A percentile compares a stretch with the other conserved stretches of the same genome.
These are phyloP conservation scores for Colletotrichum shisoi DNA, from an alignment of 2,329 filamentous ascomycete genomes.

Conservation along the genomic window DNA sequence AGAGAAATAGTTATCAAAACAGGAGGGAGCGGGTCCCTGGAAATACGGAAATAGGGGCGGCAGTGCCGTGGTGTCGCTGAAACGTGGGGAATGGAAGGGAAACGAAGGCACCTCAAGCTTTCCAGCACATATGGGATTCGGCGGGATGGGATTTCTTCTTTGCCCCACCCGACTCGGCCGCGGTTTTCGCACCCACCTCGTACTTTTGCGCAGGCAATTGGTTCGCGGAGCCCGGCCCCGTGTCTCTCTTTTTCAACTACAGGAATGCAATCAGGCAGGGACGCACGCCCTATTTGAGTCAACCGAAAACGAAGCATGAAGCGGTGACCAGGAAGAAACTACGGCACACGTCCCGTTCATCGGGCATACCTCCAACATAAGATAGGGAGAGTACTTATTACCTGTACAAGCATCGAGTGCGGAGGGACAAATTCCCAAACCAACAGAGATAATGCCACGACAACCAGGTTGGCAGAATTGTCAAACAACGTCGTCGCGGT, in stretches of 20 bases:
- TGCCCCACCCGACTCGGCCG: not conserved
- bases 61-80: not conserved
- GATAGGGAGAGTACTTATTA: not conserved
- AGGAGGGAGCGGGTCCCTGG: not conserved
- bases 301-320: constrained; percentile 22
- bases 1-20: not conserved
- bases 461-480: too few relatives aligned
- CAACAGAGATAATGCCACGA: not conserved
- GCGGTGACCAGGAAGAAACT: constrained; percentile 9
- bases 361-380: not conserved
- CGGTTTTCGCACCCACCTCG: not conserved
- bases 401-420: not conserved
- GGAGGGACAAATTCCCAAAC: not conserved
- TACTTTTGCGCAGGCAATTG: not conserved
- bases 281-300: constrained; percentile 17
- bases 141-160: not conserved
- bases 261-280: constrained; percentile 23
- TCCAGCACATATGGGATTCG: not conserved
- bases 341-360: not conserved
- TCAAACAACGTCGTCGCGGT: too few relatives aligned
- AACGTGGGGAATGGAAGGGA: constrained; percentile 29
- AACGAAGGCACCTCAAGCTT: constrained; percentile 10
- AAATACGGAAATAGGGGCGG: not conserved
- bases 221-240: constrained; percentile 1
- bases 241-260: constrained; percentile 3